Percentiles rank a stretch among this genome's conserved stretches.
These are phyloP conservation scores for Colletotrichum neosansevieriae DNA, from an alignment of 2,329 filamentous ascomycete genomes.

Conservation along the genomic window DNA sequence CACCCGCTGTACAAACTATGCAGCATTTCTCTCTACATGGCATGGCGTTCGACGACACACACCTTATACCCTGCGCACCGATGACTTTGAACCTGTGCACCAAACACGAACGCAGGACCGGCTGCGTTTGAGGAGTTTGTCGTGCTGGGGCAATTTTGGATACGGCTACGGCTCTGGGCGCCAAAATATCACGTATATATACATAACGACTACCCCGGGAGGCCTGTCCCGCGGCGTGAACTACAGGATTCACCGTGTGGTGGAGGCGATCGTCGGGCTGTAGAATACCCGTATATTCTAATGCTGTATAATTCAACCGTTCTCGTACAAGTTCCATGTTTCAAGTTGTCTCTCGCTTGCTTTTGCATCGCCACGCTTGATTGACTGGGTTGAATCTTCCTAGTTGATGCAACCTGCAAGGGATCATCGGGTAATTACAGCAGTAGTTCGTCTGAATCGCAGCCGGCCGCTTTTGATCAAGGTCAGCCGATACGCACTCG, in stretches of 20 bases:
- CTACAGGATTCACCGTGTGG: constrained; percentile 36
- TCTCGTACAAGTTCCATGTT: background rate
- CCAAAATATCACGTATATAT: constrained; percentile 35
- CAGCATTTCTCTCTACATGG: constrained; percentile 36
- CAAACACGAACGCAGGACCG: constrained; percentile 25
- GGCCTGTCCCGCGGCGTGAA: constrained; percentile 37
- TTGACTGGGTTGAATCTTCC: background rate
- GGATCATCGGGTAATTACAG: background rate
- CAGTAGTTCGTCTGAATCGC: background rate
- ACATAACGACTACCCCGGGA: constrained; percentile 38
- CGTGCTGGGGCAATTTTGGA: constrained; percentile 25
- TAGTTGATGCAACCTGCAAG: background rate
- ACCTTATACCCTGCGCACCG: constrained; percentile 42
- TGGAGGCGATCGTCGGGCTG: constrained; percentile 37
- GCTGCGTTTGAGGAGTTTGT: constrained; percentile 26
- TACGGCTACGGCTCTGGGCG: constrained; percentile 34
- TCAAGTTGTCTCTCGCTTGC: background rate
- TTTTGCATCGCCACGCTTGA: background rate
- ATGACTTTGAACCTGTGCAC: constrained; percentile 33
- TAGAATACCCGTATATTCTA: constrained; percentile 49
- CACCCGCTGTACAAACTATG: constrained; percentile 38
- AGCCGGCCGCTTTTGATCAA: background rate
- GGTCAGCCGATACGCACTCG: background rate
- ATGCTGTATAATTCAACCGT: constrained; percentile 53
- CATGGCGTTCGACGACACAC: constrained; percentile 41